These are phyloP conservation scores for Cryptosporidium baileyi DNA, from an alignment of 169 alveolate species.

Conservation along the genomic window DNA sequence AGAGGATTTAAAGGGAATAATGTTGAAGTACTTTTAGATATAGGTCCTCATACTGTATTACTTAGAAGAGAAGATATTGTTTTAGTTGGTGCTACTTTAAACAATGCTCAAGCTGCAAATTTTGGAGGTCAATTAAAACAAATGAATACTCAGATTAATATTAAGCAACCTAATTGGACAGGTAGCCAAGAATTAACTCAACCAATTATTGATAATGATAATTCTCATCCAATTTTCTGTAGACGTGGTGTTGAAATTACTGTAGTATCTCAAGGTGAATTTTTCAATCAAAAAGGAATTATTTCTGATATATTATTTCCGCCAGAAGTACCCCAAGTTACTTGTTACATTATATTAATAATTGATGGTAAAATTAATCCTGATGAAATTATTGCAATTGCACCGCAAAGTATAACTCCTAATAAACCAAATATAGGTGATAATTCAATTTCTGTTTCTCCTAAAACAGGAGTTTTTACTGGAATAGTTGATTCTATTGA, in stretches of 20 bases:
- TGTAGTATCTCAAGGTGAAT: constrained; percentile 61
- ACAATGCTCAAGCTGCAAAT: not conserved
- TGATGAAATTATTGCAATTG: constrained; percentile 66
- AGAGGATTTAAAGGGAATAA: constrained; percentile 56
- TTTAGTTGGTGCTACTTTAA: constrained; percentile 6
- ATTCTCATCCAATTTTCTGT: constrained; percentile 31
- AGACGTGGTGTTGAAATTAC: constrained; percentile 63
- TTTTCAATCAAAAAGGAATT: constrained; percentile 41
- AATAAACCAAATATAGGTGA: constrained; percentile 44
- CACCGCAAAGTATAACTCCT: constrained; percentile 60
- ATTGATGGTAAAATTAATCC: constrained; percentile 53
- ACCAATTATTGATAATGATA: not conserved
- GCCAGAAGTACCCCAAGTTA: constrained; percentile 59
- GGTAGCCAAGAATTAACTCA: constrained; percentile 6
- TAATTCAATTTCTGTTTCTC: constrained; percentile 41
- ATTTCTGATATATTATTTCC: constrained; percentile 47
- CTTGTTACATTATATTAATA: constrained; percentile 42
- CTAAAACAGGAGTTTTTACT: constrained; percentile 42
- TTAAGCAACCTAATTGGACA: constrained; percentile 30
- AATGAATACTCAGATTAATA: not conserved
- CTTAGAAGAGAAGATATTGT: constrained; percentile 54
- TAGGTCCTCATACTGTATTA: constrained; percentile 62
- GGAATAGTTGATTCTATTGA: constrained; percentile 49
- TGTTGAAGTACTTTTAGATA: constrained; percentile 52
- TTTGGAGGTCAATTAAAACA: constrained; percentile 54